Evolutionary conservation across 805 yeast genomes (phyloP).

Genomic region (Spathaspora gorwiae): DNA sequence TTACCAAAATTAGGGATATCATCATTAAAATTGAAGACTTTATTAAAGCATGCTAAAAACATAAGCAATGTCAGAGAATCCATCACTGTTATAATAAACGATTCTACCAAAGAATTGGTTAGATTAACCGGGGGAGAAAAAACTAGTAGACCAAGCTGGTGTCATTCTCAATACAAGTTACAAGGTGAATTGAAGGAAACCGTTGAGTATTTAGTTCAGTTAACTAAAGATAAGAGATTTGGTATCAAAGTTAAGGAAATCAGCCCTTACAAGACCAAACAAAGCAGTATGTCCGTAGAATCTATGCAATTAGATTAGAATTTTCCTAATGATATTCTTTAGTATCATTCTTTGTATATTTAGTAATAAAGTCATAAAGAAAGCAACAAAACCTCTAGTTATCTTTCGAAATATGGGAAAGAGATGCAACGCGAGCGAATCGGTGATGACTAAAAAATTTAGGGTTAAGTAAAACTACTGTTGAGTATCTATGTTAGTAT

Average conservation of each 20-base stretch:
- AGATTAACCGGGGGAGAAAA: conserved; percentile 78
- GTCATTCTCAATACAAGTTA: conserved; percentile 72
- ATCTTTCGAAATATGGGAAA: too few relatives aligned
- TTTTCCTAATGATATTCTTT: too few relatives aligned
- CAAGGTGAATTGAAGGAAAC: conserved; percentile 42
- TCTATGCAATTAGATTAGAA: conserved; percentile 12
- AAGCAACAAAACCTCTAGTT: too few relatives aligned
- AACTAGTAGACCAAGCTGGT: conserved; percentile 76
- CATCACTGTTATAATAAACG: conserved; percentile 55
- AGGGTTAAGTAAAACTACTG: too few relatives aligned
- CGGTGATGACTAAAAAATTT: too few relatives aligned
- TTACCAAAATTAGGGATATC: conserved; percentile 71
- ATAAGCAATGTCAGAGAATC: conserved; percentile 62
- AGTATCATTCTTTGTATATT: too few relatives aligned
- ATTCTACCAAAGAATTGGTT: conserved; percentile 51
- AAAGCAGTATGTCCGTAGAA: conserved; percentile 6
- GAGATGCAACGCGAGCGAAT: too few relatives aligned
- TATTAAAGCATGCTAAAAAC: conserved; percentile 39
- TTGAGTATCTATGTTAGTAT: too few relatives aligned
- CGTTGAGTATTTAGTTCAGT: conserved; percentile 50
- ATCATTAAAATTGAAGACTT: conserved; percentile 59
- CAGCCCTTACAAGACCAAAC: conserved; percentile 36
- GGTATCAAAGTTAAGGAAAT: conserved; percentile 61
- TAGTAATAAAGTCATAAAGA: too few relatives aligned
- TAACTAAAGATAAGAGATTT: conserved; percentile 63